A percentile compares a stretch with the other conserved stretches of the same genome.
Evolutionary conservation across 345 rosid species (phyloP).

Genomic region (Mallotus nudiflorus): DNA sequence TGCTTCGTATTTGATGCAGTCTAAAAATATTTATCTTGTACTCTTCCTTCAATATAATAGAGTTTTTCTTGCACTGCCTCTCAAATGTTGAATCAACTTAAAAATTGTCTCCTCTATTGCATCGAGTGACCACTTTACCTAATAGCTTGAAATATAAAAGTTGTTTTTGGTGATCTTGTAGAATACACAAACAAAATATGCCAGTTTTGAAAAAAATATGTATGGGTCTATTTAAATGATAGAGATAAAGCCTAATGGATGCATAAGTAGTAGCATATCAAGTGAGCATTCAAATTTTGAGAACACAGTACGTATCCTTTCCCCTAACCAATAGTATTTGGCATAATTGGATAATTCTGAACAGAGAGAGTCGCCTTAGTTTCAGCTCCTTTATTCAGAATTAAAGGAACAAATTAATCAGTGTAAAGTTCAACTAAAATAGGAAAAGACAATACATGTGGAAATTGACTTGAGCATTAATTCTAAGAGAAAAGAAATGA

Average conservation of each 20-base stretch:
- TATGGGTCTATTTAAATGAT: not conserved
- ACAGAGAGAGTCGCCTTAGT: too few species aligned
- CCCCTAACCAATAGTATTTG: not conserved
- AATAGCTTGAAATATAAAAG: constrained; percentile 53
- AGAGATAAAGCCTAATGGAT: not conserved
- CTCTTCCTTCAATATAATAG: constrained; percentile 66
- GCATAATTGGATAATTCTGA: not conserved
- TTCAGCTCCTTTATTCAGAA: too few species aligned
- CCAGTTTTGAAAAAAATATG: not conserved
- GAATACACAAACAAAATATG: not conserved
- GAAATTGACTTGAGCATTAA: not conserved
- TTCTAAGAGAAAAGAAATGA: not conserved
- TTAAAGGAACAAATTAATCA: not conserved
- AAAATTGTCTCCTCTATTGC: constrained; percentile 94
- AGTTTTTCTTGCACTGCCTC: constrained; percentile 51
- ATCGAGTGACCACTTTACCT: constrained; percentile 99
- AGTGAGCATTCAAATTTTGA: not conserved
- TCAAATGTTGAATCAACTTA: constrained; percentile 85
- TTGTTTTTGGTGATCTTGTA: not conserved
- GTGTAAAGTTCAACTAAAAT: not conserved
- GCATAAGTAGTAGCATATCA: not conserved
- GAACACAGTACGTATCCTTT: not conserved
- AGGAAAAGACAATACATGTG: not conserved
- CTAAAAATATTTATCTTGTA: constrained; percentile 87
- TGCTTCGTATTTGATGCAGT: too few species aligned